phyloP scores from a whole-genome alignment of 2,329 filamentous ascomycete species.

The Esteya vermicola region DNA sequence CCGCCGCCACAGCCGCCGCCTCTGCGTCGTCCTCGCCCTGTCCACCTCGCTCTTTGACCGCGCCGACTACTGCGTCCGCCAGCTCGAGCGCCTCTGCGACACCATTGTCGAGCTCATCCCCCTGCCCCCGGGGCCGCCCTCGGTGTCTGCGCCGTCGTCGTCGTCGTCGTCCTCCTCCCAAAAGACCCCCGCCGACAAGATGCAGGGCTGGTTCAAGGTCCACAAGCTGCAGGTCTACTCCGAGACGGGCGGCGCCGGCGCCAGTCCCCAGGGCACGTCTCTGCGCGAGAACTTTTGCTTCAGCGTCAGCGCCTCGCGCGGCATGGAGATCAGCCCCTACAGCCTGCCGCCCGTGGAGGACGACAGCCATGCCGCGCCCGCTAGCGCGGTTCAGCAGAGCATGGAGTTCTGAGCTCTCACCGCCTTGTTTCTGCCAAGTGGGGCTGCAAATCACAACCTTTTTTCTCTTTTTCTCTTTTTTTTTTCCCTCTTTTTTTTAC shows the following conservation, averaged over 20 bases:
- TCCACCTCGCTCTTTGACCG: conserved; percentile 71
- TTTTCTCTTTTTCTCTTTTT: conserved; percentile 3
- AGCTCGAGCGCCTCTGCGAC: conserved; percentile 75
- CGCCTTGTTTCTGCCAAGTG: too few relatives aligned
- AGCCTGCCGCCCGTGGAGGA: conserved; percentile 78
- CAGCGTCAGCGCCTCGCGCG: conserved; percentile 64
- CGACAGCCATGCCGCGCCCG: conserved; percentile 36
- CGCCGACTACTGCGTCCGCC: conserved; percentile 59
- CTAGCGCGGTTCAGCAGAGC: conserved; percentile 44
- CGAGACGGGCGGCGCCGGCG: conserved; percentile 73
- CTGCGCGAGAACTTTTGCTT: conserved; percentile 82
- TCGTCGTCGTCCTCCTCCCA: conserved; percentile 14
- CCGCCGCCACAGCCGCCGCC: conserved; percentile 45
- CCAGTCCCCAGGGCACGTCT: conserved; percentile 50
- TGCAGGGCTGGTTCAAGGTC: conserved; percentile 74
- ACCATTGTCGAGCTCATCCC: conserved; percentile 62
- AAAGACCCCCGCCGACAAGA: conserved; percentile 45
- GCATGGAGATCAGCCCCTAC: conserved; percentile 76
- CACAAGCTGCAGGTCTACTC: conserved; percentile 75
- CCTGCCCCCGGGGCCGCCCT: conserved; percentile 35
- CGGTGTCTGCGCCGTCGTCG: conserved; percentile 25
- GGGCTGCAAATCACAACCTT: neutral
- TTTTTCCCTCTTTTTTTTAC: conserved; percentile 3
- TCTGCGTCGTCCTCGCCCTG: conserved; percentile 63
- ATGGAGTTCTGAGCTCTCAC: conserved; percentile 69